A percentile compares a stretch with the other conserved stretches of the same genome.
Conservation (phyloP, 23 red algal genomes). For the Gracilaria domingensis region DNA sequence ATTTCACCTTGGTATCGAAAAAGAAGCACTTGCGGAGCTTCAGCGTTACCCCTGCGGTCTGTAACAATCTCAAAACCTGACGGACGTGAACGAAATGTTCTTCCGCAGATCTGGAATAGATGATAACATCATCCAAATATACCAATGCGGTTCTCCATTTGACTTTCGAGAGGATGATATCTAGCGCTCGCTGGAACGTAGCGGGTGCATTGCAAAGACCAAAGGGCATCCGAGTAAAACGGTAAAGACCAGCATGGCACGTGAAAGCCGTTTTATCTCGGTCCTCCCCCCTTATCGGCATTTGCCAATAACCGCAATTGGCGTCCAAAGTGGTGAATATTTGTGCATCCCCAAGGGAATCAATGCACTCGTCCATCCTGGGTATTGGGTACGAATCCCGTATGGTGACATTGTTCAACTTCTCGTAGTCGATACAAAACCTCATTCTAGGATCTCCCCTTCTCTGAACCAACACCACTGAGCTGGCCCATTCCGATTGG, state of each 20-base stretch:
- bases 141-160: constrained; percentile 32
- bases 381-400: constrained; percentile 40
- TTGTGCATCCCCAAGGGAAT: constrained; percentile 20
- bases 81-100: constrained; percentile 40
- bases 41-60: not conserved
- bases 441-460: not conserved
- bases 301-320: constrained; percentile 48
- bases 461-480: not conserved
- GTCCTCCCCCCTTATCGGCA: constrained; percentile 12
- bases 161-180: constrained; percentile 40
- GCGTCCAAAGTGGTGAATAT: constrained; percentile 39
- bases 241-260: constrained; percentile 24
- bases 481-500: not conserved
- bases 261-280: constrained; percentile 19
- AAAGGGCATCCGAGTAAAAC: constrained; percentile 13
- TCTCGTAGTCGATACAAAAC: constrained; percentile 30
- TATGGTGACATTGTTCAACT: not conserved
- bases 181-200: constrained; percentile 54
- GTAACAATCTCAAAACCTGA: constrained; percentile 4
- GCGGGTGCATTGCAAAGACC: constrained; percentile 39
- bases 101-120: constrained; percentile 23
- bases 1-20: constrained; percentile 17
- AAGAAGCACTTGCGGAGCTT: constrained; percentile 43
- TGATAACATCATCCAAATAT: constrained; percentile 54
- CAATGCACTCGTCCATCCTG: constrained; percentile 49